A percentile compares a stretch with the other conserved stretches of the same genome.
Conservation (phyloP, 371 early-diverging fungal species). For the Mortierella sp. region DNA sequence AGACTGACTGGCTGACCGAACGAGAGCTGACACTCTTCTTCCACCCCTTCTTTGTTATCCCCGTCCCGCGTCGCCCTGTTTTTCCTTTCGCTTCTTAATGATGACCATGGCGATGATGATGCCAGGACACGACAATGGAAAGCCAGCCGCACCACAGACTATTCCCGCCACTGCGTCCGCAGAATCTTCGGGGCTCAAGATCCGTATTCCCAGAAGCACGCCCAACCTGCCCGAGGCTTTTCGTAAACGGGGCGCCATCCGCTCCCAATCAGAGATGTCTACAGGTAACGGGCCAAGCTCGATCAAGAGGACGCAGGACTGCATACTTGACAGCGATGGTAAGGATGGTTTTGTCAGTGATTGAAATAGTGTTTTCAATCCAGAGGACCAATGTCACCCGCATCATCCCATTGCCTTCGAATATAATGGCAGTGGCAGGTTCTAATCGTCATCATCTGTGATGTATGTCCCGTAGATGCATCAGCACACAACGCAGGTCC, state of each 20-base stretch:
- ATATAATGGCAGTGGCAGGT: no score
- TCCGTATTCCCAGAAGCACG: slow-evolving; percentile 42
- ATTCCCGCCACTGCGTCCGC: background rate
- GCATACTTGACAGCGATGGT: slow-evolving; percentile 25
- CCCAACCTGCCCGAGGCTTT: slow-evolving; percentile 49
- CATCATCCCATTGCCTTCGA: no score
- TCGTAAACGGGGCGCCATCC: slow-evolving; percentile 48
- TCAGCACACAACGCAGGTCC: background rate
- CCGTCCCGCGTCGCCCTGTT: no score
- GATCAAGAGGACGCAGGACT: slow-evolving; percentile 35
- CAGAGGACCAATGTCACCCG: no score
- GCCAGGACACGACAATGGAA: background rate
- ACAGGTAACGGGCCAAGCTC: slow-evolving; percentile 2
- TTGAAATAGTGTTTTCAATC: no score
- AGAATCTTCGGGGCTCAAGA: slow-evolving; percentile 23
- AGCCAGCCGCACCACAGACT: background rate
- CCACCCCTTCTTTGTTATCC: background rate
- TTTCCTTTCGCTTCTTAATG: background rate
- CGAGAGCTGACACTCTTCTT: background rate
- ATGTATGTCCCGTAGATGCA: background rate
- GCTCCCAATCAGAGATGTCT: slow-evolving; percentile 16
- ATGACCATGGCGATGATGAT: background rate
- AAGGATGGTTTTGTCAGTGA: no score
- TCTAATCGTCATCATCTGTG: no score
- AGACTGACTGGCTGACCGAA: background rate